Percentiles rank a stretch among this genome's conserved stretches.
Evolutionary conservation across 1,139 yeast species (phyloP).

Genomic region (Pichia sp.): DNA sequence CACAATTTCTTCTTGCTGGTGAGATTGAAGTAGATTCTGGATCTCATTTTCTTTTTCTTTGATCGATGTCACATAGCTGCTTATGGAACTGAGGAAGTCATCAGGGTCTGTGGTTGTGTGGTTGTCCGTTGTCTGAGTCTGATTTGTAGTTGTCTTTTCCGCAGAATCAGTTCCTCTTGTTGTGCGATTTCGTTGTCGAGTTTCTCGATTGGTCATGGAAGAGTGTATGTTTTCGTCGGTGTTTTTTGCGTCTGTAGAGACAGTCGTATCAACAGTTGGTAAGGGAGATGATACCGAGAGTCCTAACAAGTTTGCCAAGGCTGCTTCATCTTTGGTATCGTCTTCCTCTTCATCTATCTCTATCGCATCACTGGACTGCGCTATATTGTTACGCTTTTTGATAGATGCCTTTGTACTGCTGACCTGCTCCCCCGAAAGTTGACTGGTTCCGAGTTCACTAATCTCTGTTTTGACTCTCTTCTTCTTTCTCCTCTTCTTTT

Average conservation of each 20-base stretch:
- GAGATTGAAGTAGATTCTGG: conserved; percentile 15
- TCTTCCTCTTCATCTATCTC: not conserved
- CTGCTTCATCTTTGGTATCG: conserved; percentile 5
- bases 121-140: not conserved
- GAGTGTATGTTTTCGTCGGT: not conserved
- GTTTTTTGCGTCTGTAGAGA: not conserved
- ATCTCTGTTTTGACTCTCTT: conserved; percentile 1
- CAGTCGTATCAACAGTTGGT: not conserved
- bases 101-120: conserved; percentile 1
- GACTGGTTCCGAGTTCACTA: too few species aligned
- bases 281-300: conserved; percentile 7
- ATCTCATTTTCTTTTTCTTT: conserved; percentile 10
- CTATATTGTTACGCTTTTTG: too few species aligned
- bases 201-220: not conserved
- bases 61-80: conserved; percentile 7
- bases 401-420: too few species aligned
- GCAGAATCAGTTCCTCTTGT: not conserved
- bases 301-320: conserved; percentile 7
- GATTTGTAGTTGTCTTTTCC: too few species aligned
- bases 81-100: conserved; percentile 19
- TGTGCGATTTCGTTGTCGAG: not conserved
- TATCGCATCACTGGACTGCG: too few species aligned
- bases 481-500: conserved; percentile 11
- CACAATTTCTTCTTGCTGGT: conserved; percentile 15
- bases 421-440: too few species aligned